Evolutionary conservation across 2,329 filamentous ascomycete species (phyloP).

Genomic region (Fusarium dimerum): DNA sequence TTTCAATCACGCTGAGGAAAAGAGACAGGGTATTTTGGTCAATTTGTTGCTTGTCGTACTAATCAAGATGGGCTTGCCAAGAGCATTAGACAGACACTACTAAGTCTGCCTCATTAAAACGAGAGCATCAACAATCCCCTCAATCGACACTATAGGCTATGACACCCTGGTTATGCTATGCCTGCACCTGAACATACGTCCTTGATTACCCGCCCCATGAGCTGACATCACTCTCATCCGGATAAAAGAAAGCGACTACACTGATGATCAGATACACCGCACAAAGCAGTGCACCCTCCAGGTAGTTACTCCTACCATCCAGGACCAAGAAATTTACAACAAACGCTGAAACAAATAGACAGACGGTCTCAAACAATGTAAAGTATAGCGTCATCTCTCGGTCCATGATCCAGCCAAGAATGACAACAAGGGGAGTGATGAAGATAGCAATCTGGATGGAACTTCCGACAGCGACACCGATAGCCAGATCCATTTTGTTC

Average conservation of each 20-base stretch:
- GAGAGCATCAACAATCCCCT: no score
- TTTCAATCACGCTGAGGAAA: background rate
- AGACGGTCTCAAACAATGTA: slow-evolving; percentile 85
- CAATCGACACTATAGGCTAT: background rate
- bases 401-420: slow-evolving; percentile 69
- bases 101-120: no score
- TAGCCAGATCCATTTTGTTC: slow-evolving; percentile 76
- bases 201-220: slow-evolving; percentile 31
- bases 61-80: background rate
- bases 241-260: slow-evolving; percentile 68
- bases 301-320: slow-evolving; percentile 83
- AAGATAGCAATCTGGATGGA: slow-evolving; percentile 74
- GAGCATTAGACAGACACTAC: background rate
- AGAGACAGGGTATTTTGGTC: background rate
- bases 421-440: slow-evolving; percentile 69
- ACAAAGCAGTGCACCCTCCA: slow-evolving; percentile 73
- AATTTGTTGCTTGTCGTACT: background rate
- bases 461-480: slow-evolving; percentile 70
- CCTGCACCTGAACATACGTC: background rate
- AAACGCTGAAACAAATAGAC: slow-evolving; percentile 79
- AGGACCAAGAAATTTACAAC: slow-evolving; percentile 88
- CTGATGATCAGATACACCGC: slow-evolving; percentile 69
- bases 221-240: slow-evolving; percentile 50
- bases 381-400: slow-evolving; percentile 81
- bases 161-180: no score